phyloP scores from a whole-genome alignment of 257 asterid genomes.

The Apocynum venetum region DNA sequence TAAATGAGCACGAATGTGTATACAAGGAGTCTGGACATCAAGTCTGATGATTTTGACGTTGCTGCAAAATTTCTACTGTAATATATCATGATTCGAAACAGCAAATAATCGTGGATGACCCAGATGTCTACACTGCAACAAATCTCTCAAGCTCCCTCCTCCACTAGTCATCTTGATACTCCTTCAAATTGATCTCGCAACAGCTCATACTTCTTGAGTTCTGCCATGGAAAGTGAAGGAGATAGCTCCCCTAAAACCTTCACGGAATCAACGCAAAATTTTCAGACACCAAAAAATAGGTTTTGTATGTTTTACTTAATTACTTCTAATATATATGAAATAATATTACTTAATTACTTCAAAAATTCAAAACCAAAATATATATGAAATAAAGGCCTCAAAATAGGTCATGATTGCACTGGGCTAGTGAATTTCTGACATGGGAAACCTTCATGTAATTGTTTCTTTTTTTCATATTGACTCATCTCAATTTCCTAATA shows the following conservation, averaged over 20 bases:
- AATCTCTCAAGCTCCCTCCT: neutral
- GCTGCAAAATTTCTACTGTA: neutral
- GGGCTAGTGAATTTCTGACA: no score
- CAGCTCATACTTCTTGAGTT: constrained; percentile 74
- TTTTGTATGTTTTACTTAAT: no score
- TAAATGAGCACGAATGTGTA: neutral
- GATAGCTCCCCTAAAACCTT: constrained; percentile 79
- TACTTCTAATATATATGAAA: no score
- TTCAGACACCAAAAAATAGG: constrained; percentile 8
- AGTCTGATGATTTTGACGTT: neutral
- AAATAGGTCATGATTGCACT: no score
- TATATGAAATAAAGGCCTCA: no score
- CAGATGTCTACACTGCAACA: no score
- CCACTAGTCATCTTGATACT: constrained; percentile 40
- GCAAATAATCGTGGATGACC: no score
- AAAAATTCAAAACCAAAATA: no score
- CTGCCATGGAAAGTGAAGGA: constrained; percentile 88
- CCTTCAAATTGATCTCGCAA: constrained; percentile 89
- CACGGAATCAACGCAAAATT: constrained; percentile 20
- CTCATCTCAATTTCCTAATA: neutral
- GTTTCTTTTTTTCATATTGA: neutral
- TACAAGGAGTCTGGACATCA: neutral
- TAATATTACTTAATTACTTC: no score
- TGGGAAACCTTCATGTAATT: no score
- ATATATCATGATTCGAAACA: no score